phyloP scores from a whole-genome alignment of 805 yeast genomes.

The Alloascoidea hylecoeti region DNA sequence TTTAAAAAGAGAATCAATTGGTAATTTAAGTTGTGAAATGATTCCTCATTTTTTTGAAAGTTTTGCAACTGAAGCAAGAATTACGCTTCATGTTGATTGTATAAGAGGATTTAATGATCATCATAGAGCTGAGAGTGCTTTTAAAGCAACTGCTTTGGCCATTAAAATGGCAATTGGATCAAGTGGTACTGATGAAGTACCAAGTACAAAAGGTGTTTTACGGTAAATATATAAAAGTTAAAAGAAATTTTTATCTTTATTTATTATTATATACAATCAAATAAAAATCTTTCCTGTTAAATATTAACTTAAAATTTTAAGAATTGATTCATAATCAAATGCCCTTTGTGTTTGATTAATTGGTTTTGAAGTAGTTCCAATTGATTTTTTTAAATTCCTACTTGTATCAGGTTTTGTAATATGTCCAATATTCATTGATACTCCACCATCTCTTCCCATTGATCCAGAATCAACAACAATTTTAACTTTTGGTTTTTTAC shows the following conservation, averaged over 20 bases:
- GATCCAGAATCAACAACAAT: conserved; percentile 14
- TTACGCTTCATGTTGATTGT: conserved; percentile 91
- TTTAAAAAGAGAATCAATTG: conserved; percentile 82
- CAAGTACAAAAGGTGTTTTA: conserved; percentile 92
- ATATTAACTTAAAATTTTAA: too few species aligned
- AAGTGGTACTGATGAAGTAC: conserved; percentile 84
- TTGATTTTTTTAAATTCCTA: too few species aligned
- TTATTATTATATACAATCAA: too few species aligned
- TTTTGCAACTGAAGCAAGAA: conserved; percentile 83
- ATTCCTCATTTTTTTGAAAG: conserved; percentile 94
- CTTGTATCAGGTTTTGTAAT: conserved; percentile 3
- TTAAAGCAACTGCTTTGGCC: conserved; percentile 92
- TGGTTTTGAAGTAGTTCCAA: too few species aligned
- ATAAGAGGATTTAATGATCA: conserved; percentile 91
- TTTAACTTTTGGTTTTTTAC: conserved; percentile 17
- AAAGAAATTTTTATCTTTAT: too few species aligned
- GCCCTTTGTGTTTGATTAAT: too few species aligned
- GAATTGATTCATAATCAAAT: too few species aligned
- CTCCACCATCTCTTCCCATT: conserved; percentile 12
- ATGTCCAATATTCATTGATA: conserved; percentile 14
- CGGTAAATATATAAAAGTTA: too few species aligned
- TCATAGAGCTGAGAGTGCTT: conserved; percentile 92
- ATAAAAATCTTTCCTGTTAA: too few species aligned
- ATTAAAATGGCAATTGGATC: conserved; percentile 70
- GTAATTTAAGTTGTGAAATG: conserved; percentile 90